Evolutionary conservation across 257 asterid genomes (phyloP), one percentile per base, ranked within the genome.

Genomic region (Cynanchum wilfordii): DNA sequence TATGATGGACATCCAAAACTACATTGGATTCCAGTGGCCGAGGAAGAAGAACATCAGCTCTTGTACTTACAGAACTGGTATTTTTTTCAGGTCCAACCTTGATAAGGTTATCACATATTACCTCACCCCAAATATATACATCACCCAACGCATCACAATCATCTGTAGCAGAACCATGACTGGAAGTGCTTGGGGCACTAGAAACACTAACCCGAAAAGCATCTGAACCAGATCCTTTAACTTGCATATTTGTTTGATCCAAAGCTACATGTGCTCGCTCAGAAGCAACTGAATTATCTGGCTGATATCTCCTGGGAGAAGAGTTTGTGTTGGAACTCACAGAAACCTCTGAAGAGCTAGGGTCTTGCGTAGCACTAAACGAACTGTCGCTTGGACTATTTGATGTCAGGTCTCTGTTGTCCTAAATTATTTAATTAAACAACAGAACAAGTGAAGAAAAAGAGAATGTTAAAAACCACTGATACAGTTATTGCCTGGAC

Each of bases 61-160:
- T 83, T 16, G 92, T 89, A 77, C 82, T 84, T 27, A 90, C 75
- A 73, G 93, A 79, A 78, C 88, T 86, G 60, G 89, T 68, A 57
- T 86, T 89, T 76, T 90, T 90, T 58, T 89, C 95, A 3, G 96
- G 96, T 65, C 98, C 93, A 52, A 87, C 82, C 79, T 82, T 89
- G 69, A 90, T 85, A 65, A 89, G 77, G 73, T 81, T 87, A 75
- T 93, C 97, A 59, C 96, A 87, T 56, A 86, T 86, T 62, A 93
- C 97, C 79, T 93, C 98, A 69, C 98, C 98, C 98, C 98, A 93
- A 66, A 93, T 86, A 73, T 93, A 93, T 33, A 93, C 97, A 66
- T 93, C 97, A 15, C 98, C 93, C 68, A 90, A 76, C 13, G 91
- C 97, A 82, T 93, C 98, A 77, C 96, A 93, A 71, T 93, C 98